These are phyloP conservation scores for Aspergillus tanneri DNA, from an alignment of 2,329 filamentous ascomycete species.

Conservation along the genomic window DNA sequence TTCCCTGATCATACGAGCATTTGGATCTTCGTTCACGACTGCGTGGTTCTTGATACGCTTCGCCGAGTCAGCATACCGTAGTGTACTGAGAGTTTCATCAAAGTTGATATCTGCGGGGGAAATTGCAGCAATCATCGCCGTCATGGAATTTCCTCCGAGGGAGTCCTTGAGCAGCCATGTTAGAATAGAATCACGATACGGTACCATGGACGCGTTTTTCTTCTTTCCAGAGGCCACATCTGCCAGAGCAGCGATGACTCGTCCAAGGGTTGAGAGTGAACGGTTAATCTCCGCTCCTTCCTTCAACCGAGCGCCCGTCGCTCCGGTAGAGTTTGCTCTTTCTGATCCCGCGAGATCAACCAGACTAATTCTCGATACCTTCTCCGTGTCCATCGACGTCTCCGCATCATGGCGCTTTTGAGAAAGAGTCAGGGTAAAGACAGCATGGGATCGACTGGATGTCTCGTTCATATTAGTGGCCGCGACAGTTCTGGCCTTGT, in stretches of 20 bases:
- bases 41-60: conserved; percentile 99
- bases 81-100: conserved; percentile 91
- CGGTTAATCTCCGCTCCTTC: conserved; percentile 98
- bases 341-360: conserved; percentile 98
- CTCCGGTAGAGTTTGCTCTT: conserved; percentile 93
- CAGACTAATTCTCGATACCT: conserved; percentile 95
- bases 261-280: conserved; percentile 90
- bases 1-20: conserved; percentile 97
- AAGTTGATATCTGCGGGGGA: conserved; percentile 99
- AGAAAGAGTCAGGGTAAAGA: conserved; percentile 93
- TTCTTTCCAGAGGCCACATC: conserved; percentile 83
- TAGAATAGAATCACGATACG: conserved; percentile 93
- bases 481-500: conserved; percentile 95
- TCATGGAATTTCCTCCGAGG: conserved; percentile 97
- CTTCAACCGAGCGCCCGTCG: conserved; percentile 90
- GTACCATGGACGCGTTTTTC: conserved; percentile 74
- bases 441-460: conserved; percentile 94
- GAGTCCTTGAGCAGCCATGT: conserved; percentile 98
- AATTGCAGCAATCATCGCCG: conserved; percentile 98
- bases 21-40: conserved; percentile 97
- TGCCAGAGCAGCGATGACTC: conserved; percentile 93
- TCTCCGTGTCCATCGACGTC: conserved; percentile 96
- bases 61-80: conserved; percentile 94
- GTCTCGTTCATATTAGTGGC: conserved; percentile 99
- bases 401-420: conserved; percentile 89